Percentiles rank a stretch among this genome's conserved stretches.
Conservation (phyloP, 2,329 filamentous ascomycete species). For the Fusarium marasasianum region DNA sequence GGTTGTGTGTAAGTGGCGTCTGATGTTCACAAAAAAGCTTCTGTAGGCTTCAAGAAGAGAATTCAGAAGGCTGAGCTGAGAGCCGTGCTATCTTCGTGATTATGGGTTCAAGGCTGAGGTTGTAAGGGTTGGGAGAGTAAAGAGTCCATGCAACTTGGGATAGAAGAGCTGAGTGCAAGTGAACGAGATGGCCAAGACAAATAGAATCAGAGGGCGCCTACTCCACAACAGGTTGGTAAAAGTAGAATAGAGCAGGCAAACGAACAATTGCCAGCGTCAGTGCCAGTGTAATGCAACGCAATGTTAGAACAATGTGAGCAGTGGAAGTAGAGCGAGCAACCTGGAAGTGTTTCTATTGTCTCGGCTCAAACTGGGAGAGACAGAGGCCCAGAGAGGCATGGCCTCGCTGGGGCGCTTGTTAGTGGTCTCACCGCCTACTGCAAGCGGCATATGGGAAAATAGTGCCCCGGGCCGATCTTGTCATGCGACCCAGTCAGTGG, state of each 20-base stretch:
- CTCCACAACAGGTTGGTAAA: background rate
- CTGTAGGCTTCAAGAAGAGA: background rate
- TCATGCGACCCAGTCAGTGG: background rate
- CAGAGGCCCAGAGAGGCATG: slow-evolving; percentile 29
- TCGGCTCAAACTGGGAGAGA: slow-evolving; percentile 21
- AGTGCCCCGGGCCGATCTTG: slow-evolving; percentile 24
- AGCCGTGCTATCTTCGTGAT: slow-evolving; percentile 2
- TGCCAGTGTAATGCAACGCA: background rate
- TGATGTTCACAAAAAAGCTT: background rate
- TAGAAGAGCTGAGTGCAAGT: slow-evolving; percentile 18
- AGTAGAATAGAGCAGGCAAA: background rate
- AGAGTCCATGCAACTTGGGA: slow-evolving; percentile 13
- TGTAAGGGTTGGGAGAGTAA: slow-evolving; percentile 21
- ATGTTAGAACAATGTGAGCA: background rate
- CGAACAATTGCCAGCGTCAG: background rate
- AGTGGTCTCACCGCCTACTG: slow-evolving; percentile 39
- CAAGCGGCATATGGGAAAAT: slow-evolving; percentile 23
- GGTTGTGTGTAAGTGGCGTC: background rate
- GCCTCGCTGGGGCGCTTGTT: slow-evolving; percentile 26
- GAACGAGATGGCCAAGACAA: background rate
- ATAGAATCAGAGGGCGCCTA: background rate
- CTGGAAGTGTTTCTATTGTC: slow-evolving; percentile 22
- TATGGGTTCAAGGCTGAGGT: slow-evolving; percentile 2
- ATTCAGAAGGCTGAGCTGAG: background rate
- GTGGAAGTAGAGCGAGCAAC: background rate